phyloP scores from a whole-genome alignment of 1,284 basidiomycete species.

The Coniferiporia weirii region DNA sequence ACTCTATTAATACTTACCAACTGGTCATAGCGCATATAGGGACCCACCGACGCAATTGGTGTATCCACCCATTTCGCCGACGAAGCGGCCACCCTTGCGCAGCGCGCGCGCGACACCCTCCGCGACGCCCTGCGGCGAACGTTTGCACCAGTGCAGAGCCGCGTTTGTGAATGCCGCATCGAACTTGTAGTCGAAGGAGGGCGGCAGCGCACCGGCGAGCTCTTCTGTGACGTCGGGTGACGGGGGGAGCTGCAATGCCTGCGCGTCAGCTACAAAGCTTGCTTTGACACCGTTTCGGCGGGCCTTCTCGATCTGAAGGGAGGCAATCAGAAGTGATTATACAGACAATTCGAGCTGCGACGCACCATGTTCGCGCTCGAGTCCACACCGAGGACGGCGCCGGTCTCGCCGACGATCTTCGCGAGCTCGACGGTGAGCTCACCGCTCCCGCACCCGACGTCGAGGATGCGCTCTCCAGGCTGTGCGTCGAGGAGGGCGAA shows the following conservation, averaged over 20 bases:
- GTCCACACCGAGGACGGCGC: constrained; percentile 65
- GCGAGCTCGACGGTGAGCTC: constrained; percentile 62
- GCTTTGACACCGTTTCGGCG: constrained; percentile 41
- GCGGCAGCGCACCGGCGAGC: constrained; percentile 23
- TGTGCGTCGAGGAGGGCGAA: constrained; percentile 56
- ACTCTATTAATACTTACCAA: neutral
- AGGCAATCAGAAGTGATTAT: neutral
- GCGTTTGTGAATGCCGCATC: constrained; percentile 77
- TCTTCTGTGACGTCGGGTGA: constrained; percentile 20
- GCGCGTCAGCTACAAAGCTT: constrained; percentile 48
- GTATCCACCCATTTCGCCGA: constrained; percentile 76
- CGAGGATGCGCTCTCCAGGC: constrained; percentile 66
- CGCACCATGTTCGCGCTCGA: constrained; percentile 68
- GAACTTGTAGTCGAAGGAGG: constrained; percentile 30
- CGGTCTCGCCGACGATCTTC: constrained; percentile 45
- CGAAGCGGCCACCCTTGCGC: constrained; percentile 64
- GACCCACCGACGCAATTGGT: constrained; percentile 59
- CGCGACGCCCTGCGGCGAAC: constrained; percentile 61
- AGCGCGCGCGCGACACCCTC: constrained; percentile 53
- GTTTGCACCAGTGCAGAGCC: constrained; percentile 80
- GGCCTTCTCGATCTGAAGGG: constrained; percentile 52
- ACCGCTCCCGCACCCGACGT: constrained; percentile 81
- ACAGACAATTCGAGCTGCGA: neutral
- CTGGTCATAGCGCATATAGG: neutral
- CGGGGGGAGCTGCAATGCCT: constrained; percentile 36